Percentiles rank a stretch among this genome's conserved stretches.
phyloP scores from a whole-genome alignment of 257 asterid species.

The Lycium barbarum region DNA sequence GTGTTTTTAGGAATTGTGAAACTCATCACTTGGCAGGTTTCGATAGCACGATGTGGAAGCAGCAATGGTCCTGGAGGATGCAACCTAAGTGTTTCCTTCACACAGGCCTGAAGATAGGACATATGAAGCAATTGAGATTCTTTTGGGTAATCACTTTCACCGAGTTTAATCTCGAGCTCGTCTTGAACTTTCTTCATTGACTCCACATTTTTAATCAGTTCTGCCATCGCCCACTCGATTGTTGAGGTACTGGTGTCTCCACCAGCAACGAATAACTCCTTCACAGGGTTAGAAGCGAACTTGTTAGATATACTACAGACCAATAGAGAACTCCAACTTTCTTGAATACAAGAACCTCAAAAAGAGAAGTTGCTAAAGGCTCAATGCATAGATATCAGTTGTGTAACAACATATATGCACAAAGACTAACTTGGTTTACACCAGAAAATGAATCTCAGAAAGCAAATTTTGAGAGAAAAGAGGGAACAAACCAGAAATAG shows the following conservation, averaged over 20 bases:
- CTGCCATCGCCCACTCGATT: conserved; percentile 47
- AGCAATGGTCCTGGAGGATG: conserved; percentile 59
- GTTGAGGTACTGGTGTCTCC: conserved; percentile 53
- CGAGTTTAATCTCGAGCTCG: conserved; percentile 36
- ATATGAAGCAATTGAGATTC: conserved; percentile 32
- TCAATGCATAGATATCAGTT: background rate
- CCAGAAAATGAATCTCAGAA: background rate
- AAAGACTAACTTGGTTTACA: conserved; percentile 7
- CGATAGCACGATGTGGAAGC: conserved; percentile 44
- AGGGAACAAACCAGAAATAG: conserved; percentile 41
- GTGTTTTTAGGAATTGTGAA: conserved; percentile 47
- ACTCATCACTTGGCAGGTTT: conserved; percentile 45
- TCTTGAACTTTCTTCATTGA: conserved; percentile 33
- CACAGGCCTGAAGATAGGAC: conserved; percentile 48
- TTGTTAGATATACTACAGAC: background rate
- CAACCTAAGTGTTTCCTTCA: conserved; percentile 55
- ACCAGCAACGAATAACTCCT: conserved; percentile 51
- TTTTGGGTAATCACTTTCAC: conserved; percentile 19
- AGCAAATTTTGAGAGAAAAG: background rate
- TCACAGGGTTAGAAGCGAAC: background rate
- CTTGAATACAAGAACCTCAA: background rate
- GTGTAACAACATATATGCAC: background rate
- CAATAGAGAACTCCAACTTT: background rate
- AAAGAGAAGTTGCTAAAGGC: background rate
- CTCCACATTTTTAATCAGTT: conserved; percentile 41